Conservation (phyloP, 2,329 filamentous ascomycete species). For the Rhexocercosporidium sp. region DNA sequence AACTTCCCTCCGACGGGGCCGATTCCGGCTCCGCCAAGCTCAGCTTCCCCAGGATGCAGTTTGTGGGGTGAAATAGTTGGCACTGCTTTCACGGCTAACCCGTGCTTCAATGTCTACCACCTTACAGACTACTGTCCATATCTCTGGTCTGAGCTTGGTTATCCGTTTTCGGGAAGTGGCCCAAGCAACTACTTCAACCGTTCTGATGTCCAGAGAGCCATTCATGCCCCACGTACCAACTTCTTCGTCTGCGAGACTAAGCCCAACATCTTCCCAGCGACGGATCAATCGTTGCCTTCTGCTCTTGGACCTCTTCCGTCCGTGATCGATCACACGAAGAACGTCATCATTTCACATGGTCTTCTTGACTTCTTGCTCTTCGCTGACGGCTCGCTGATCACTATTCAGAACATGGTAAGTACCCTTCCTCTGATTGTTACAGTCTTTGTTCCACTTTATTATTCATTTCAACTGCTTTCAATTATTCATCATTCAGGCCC, state of each 20-base stretch:
- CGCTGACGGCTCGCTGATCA: slow-evolving; percentile 65
- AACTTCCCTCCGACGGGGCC: slow-evolving; percentile 62
- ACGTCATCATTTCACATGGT: slow-evolving; percentile 66
- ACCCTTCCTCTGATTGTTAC: not conserved
- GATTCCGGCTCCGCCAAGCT: slow-evolving; percentile 48
- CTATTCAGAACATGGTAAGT: slow-evolving; percentile 68
- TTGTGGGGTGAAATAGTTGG: slow-evolving; percentile 49
- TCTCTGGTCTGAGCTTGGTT: slow-evolving; percentile 38
- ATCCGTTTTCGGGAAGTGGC: slow-evolving; percentile 56
- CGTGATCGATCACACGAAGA: slow-evolving; percentile 65
- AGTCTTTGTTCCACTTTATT: not conserved
- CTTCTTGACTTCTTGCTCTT: slow-evolving; percentile 66
- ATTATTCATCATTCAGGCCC: not conserved
- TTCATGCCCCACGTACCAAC: slow-evolving; percentile 58
- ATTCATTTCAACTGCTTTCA: not conserved
- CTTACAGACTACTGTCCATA: slow-evolving; percentile 54
- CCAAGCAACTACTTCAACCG: slow-evolving; percentile 66
- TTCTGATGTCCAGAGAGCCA: slow-evolving; percentile 61
- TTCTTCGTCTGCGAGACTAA: slow-evolving; percentile 59
- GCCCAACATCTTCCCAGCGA: slow-evolving; percentile 51
- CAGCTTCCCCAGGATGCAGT: slow-evolving; percentile 29
- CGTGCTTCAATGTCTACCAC: slow-evolving; percentile 68
- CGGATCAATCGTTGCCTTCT: slow-evolving; percentile 54
- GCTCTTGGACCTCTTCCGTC: slow-evolving; percentile 58
- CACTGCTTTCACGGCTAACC: slow-evolving; percentile 58